Percentiles rank a stretch among this genome's conserved stretches.
Evolutionary conservation across 73 alveolate species (phyloP).

Genomic region (Blepharisma stoltei): DNA sequence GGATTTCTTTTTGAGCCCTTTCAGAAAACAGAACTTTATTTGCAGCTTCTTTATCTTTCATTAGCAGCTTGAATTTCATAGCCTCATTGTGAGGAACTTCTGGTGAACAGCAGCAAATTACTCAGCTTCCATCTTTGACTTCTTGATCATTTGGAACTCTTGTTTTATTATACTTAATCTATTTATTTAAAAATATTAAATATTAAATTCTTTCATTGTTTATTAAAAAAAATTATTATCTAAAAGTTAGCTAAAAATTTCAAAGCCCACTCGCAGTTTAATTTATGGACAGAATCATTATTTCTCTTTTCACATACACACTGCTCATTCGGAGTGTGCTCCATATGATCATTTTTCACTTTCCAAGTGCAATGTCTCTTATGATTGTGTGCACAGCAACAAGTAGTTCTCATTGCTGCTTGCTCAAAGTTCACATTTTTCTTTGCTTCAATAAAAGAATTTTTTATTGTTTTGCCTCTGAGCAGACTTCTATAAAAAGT

Average conservation of each 20-base stretch:
- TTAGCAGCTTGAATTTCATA: slow-evolving; percentile 45
- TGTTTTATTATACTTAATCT: slow-evolving; percentile 17
- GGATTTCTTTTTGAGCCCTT: not conserved
- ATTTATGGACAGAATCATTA: slow-evolving; percentile 32
- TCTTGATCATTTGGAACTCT: slow-evolving; percentile 30
- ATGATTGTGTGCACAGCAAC: slow-evolving; percentile 73
- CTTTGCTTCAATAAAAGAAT: slow-evolving; percentile 51
- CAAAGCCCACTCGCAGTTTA: slow-evolving; percentile 36
- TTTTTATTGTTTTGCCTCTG: slow-evolving; percentile 36
- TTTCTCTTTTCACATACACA: slow-evolving; percentile 16
- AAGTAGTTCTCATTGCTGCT: slow-evolving; percentile 33
- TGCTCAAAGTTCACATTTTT: slow-evolving; percentile 35
- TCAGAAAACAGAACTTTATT: not conserved
- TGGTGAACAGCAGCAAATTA: slow-evolving; percentile 67
- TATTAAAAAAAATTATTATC: too few relatives aligned
- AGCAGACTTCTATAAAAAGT: slow-evolving; percentile 41
- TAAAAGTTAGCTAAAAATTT: slow-evolving; percentile 19
- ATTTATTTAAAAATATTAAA: too few relatives aligned
- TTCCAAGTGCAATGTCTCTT: slow-evolving; percentile 43
- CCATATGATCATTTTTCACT: slow-evolving; percentile 11
- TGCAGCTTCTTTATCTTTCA: not conserved
- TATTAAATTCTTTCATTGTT: too few relatives aligned
- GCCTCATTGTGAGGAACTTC: slow-evolving; percentile 70
- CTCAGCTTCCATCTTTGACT: slow-evolving; percentile 29
- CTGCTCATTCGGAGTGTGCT: not conserved